Evolutionary conservation across 257 asterid species (phyloP), one percentile per base, ranked within the genome.

Genomic region (Ocimum tenuiflorum): DNA sequence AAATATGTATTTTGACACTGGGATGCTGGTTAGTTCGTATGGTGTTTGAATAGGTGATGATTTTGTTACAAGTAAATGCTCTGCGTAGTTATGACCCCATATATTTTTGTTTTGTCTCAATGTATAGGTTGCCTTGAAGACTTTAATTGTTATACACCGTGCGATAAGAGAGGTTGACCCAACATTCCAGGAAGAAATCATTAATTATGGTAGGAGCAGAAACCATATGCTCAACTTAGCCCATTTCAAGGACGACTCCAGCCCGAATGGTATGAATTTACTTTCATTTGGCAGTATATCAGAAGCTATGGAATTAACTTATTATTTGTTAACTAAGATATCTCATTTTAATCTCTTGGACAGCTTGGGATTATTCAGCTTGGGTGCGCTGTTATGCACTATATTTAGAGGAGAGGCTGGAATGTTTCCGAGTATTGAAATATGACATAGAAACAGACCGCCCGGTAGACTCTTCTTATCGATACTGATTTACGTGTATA

Each of bases 321-420:
- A 7, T n/a, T n/a, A n/a, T n/a, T n/a, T n/a, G n/a, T 62, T 59
- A 50, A 24, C 8, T 46, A 58, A 65, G 67, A 60, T 69, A 31
- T 60, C 73, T 22, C 49, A 15, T 51, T 59, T 68, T 60, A 27
- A 53, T 78, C 49, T 63, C 33, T 63, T 73, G 51, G 29, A 50
- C 85, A 94, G 99, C 99, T 33, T 94, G 99, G 99, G 97, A 90
- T 71, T 94, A 82, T 82, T 94, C 99, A 62, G 91, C 91, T 65
- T 94, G 97, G 99, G 91, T 90, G 51, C 96, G 99, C 65, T 62
- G 87, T 29, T 94, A 94, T 48, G 95, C 97, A 7, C 73, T 90
- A 75, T 94, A 67, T 79, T 65, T 94, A 84, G 99, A 94, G 87
- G 99, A 94, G 86, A 88, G 99, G 77, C 79, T 90, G 80, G 97